Conservation (phyloP, 306 rosid genomes). For the Herpetospermum pedunculosum region DNA sequence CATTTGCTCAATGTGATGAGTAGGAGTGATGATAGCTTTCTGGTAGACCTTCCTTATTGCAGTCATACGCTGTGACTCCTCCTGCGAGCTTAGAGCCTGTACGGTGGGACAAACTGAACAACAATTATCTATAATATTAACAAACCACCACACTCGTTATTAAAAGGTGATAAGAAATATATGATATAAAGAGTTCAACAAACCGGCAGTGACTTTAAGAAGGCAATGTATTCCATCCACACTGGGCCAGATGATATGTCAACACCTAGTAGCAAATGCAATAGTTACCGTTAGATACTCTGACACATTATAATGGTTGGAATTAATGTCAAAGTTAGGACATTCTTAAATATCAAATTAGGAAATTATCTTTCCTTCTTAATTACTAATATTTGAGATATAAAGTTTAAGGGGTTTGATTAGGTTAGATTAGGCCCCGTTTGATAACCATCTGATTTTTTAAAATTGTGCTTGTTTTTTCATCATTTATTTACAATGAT, state of each 20-base stretch:
- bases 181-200: slow-evolving; percentile 18
- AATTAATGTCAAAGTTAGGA: neutral
- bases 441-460: too few relatives aligned
- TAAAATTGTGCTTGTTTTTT: too few relatives aligned
- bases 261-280: slow-evolving; percentile 45
- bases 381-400: neutral
- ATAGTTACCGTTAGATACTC: slow-evolving; percentile 6
- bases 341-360: neutral
- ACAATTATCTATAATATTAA: neutral
- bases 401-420: neutral
- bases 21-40: slow-evolving; percentile 83
- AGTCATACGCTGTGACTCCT: slow-evolving; percentile 85
- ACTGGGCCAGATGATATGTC: slow-evolving; percentile 95
- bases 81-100: slow-evolving; percentile 59
- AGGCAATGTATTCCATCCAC: slow-evolving; percentile 88
- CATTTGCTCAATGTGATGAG: slow-evolving; percentile 86
- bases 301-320: neutral
- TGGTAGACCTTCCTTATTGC: slow-evolving; percentile 70
- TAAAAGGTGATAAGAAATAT: slow-evolving; percentile 8
- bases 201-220: slow-evolving; percentile 80
- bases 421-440: neutral
- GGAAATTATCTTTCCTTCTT: neutral
- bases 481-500: too few relatives aligned
- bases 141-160: neutral
- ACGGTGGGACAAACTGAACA: slow-evolving; percentile 5